Evolutionary conservation across 2,329 filamentous ascomycete genomes (phyloP), one percentile per base, ranked within the genome.

Genomic region (Fusarium pseudoanthophilum): DNA sequence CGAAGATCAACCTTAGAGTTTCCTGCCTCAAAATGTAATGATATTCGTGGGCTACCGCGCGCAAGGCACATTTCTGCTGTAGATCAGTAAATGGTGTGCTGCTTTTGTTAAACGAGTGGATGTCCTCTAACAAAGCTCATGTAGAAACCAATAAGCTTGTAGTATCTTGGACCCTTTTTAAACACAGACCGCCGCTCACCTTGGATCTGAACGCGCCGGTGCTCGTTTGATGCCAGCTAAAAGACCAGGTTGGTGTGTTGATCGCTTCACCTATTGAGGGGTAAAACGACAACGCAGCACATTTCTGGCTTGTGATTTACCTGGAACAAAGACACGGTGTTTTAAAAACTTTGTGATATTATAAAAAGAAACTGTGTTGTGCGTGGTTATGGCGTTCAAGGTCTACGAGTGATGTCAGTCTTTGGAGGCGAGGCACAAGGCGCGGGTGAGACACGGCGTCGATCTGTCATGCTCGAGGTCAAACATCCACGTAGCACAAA

Each of bases 61-160:
- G 34, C 52, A 60, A 74, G 71, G 67, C 71, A 71, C 49, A 71
- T 40, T 60, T 32, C 37, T 51, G 20, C 37, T 66, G 71, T 53
- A 65, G 71, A 73, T 73, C 71, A 42, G 74, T 73, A 48, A 39
- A 62, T 75, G 75, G 74, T 74, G 75, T 68, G 59, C 59, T 69
- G 68, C 56, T 32, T 43, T n/a, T 40, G 60, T 42, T 42, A 42
- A 39, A 40, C 68, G 46, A 75, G 45, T 75, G 70, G 74, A 48
- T 64, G 34, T 21, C 24, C 20, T 45, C 24, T 37, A 32, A 42
- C 42, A 28, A 65, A 51, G 61, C 65, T 61, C 43, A 64, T 36
- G 15, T 26, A 16, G 20, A 72, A 52, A 34, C 70, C 61, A 69
- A 60, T 67, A n/a, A 55, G 56, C 56, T 61, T 43, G 24, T 36